Percentiles rank a stretch among this genome's conserved stretches.
Evolutionary conservation across 176 grass and related monocot species (phyloP).

Genomic region (Paspalum notatum): DNA sequence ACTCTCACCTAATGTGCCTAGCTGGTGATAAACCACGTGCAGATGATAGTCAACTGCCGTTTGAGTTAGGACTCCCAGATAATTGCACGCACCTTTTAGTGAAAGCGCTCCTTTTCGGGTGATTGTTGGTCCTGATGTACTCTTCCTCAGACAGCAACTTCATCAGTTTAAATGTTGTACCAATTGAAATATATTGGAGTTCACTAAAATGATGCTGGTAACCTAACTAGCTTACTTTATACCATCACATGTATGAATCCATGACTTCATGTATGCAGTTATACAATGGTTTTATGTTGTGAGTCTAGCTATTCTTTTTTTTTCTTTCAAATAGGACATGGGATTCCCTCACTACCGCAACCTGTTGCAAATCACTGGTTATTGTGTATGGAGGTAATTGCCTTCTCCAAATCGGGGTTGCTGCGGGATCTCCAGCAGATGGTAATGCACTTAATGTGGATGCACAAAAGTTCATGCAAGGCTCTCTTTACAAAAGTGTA

Average conservation of each 20-base stretch:
- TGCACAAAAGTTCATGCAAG: constrained; percentile 63
- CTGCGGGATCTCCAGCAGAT: constrained; percentile 50
- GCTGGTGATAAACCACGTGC: not conserved
- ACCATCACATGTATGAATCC: not conserved
- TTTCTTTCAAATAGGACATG: constrained; percentile 66
- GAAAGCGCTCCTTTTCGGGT: not conserved
- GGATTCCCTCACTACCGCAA: constrained; percentile 71
- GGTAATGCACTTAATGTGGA: constrained; percentile 55
- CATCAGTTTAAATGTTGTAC: not conserved
- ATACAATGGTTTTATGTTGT: constrained; percentile 10
- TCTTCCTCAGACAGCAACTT: not conserved
- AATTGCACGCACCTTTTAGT: not conserved
- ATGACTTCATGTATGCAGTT: constrained; percentile 3
- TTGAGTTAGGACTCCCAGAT: not conserved
- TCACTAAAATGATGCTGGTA: not conserved
- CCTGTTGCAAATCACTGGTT: constrained; percentile 91
- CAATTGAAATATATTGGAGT: not conserved
- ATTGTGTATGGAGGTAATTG: constrained; percentile 76
- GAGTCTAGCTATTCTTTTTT: constrained; percentile 2
- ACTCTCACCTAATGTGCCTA: not conserved
- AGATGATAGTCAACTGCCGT: not conserved
- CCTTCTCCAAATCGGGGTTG: constrained; percentile 83
- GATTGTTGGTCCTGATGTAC: not conserved
- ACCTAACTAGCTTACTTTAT: constrained; percentile 4
- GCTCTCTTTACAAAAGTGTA: constrained; percentile 69